Evolutionary conservation across 768 basidiomycete genomes (phyloP), one percentile per base, ranked within the genome.

Genomic region (Pisolithus microcarpus): DNA sequence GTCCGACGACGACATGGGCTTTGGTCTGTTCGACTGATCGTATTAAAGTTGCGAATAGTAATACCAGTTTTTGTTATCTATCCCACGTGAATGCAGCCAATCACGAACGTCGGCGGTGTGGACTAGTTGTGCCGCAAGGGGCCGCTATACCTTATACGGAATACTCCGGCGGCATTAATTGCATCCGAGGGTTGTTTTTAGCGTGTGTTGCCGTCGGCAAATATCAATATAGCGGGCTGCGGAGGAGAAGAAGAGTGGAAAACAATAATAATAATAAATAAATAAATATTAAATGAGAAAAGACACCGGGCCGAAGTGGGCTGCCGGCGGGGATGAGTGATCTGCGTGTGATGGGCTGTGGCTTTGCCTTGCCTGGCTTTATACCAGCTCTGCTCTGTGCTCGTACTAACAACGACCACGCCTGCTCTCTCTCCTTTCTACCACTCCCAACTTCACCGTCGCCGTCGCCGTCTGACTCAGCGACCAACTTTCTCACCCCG

Each of bases 1-100:
- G 69, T 91, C 88, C 50, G 92, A 95, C 78, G 94, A 96, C 62
- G 94, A 96, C 75, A 96, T 96, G 92, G 92, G 93, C 77, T 97
- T 97, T 73, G 93, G 93, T 76, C 81, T 96, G 57, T 96, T 96
- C 79, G 93, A 96, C 78, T 96, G 84, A 77, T 53, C 56, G 37
- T 42, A 38, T 55, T 59, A 55, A 18, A 40, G 18, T 28, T 15
- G 15, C 44, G 21, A 30, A 18, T 36, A 26, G 43, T 30, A 30
- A 1, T 43, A 26, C n/a, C n/a, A n/a, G n/a, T n/a, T n/a, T n/a
- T n/a, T n/a, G 10, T n/a, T 23, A 26, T 7, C 15, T 44, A 15
- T 43, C 18, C 10, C 31, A 28, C 18, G 10, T 18, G 18, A 26
- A 34, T 28, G 7, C 8, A 43, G 21, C 15, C 21, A 26, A 23